These are phyloP conservation scores for Leccinum incarnatum DNA, from an alignment of 768 basidiomycete species.

Conservation along the genomic window DNA sequence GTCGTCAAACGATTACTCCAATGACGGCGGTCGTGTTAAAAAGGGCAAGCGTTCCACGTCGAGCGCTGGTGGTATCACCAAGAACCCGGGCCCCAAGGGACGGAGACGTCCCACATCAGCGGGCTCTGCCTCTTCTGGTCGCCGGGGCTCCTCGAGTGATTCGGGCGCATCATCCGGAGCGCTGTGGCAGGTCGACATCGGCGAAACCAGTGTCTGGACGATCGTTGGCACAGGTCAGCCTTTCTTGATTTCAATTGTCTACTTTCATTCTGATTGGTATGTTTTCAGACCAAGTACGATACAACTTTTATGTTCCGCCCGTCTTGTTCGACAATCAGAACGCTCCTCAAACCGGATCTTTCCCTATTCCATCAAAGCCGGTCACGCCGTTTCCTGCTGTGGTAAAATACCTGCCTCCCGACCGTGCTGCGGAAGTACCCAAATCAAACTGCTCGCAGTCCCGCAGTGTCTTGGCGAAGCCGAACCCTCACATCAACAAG, in stretches of 20 bases:
- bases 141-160: slow-evolving; percentile 67
- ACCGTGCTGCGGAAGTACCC: slow-evolving; percentile 80
- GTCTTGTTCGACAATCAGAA: slow-evolving; percentile 79
- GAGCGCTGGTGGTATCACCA: slow-evolving; percentile 49
- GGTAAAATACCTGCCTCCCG: slow-evolving; percentile 88
- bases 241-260: slow-evolving; percentile 2
- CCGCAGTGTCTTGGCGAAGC: slow-evolving; percentile 69
- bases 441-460: slow-evolving; percentile 67
- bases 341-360: slow-evolving; percentile 65
- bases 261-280: slow-evolving; percentile 16
- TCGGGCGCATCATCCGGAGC: slow-evolving; percentile 72
- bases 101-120: slow-evolving; percentile 78
- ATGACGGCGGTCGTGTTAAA: slow-evolving; percentile 83
- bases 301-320: slow-evolving; percentile 91
- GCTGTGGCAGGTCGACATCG: slow-evolving; percentile 87
- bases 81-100: slow-evolving; percentile 40
- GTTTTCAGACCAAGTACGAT: slow-evolving; percentile 76
- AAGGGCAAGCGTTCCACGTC: slow-evolving; percentile 75
- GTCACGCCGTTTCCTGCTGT: slow-evolving; percentile 85
- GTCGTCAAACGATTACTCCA: slow-evolving; percentile 64
- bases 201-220: slow-evolving; percentile 93
- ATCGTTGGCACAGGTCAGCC: slow-evolving; percentile 81
- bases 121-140: slow-evolving; percentile 62
- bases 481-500: slow-evolving; percentile 73
- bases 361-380: slow-evolving; percentile 77